Evolutionary conservation across 495 filamentous ascomycete species (phyloP).

Genomic region (Aspergillus biplanus): DNA sequence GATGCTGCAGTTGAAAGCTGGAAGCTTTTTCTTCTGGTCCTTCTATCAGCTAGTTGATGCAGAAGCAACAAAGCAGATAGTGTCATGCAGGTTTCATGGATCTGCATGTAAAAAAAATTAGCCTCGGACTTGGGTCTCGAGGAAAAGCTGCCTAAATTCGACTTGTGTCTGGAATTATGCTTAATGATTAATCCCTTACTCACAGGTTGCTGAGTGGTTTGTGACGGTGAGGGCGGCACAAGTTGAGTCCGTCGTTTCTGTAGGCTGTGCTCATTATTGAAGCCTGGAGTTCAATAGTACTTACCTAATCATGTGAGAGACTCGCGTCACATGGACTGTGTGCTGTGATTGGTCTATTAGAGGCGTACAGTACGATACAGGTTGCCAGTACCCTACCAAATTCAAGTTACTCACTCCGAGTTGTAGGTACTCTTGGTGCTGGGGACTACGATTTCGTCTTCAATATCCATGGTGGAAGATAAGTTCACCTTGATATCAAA

Average conservation of each 20-base stretch:
- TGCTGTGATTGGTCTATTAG: not conserved
- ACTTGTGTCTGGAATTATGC: not conserved
- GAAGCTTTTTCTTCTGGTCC: not conserved
- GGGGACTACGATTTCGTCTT: no score
- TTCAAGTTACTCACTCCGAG: no score
- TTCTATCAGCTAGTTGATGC: constrained; percentile 1
- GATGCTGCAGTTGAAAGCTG: not conserved
- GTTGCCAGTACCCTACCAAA: no score
- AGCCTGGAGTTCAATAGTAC: no score
- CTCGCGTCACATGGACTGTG: not conserved
- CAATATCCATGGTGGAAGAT: no score
- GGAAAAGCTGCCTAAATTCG: no score
- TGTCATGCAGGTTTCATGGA: not conserved
- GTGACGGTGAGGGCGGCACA: not conserved
- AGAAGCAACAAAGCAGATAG: not conserved
- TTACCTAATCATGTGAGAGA: no score
- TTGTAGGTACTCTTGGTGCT: no score
- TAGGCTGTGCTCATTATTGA: not conserved
- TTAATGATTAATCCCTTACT: not conserved
- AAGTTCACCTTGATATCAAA: no score
- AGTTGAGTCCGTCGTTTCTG: not conserved
- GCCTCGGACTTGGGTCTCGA: not conserved
- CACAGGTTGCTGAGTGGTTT: not conserved
- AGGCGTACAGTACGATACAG: no score
- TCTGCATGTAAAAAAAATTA: not conserved